Evolutionary conservation across 371 early-diverging fungal genomes (phyloP).

Genomic region (Umbelopsis sp.): DNA sequence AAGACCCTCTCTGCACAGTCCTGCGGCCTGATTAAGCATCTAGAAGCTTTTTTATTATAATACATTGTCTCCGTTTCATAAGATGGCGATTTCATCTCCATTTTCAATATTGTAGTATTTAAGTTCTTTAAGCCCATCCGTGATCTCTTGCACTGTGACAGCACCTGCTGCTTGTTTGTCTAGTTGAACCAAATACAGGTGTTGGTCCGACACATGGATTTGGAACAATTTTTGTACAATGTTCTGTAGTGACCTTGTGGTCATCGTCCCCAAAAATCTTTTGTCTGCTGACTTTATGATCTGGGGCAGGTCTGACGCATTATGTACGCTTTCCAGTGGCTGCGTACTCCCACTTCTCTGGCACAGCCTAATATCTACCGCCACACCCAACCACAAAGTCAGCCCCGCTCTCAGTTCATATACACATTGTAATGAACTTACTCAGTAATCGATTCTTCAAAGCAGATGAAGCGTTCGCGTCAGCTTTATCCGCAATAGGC

Average conservation of each 20-base stretch:
- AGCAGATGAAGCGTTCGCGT: constrained; percentile 44
- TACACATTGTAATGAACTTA: constrained; percentile 18
- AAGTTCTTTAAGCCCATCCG: constrained; percentile 49
- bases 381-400: constrained; percentile 6
- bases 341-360: constrained; percentile 18
- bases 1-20: too few relatives aligned
- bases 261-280: constrained; percentile 53
- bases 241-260: constrained; percentile 42
- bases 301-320: constrained; percentile 20
- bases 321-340: constrained; percentile 10
- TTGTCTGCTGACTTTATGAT: constrained; percentile 41
- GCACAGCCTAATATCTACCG: constrained; percentile 8
- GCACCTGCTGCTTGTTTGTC: not conserved
- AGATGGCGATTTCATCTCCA: constrained; percentile 35
- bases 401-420: not conserved
- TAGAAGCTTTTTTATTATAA: not conserved
- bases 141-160: constrained; percentile 38
- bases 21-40: too few relatives aligned
- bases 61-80: not conserved
- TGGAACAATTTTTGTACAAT: constrained; percentile 43
- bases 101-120: constrained; percentile 40
- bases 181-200: constrained; percentile 36
- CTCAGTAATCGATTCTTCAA: constrained; percentile 69
- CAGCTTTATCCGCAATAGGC: constrained; percentile 43
- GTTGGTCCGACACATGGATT: constrained; percentile 38